phyloP scores from a whole-genome alignment of 805 yeast species.

The Wickerhamomyces tratensis region DNA sequence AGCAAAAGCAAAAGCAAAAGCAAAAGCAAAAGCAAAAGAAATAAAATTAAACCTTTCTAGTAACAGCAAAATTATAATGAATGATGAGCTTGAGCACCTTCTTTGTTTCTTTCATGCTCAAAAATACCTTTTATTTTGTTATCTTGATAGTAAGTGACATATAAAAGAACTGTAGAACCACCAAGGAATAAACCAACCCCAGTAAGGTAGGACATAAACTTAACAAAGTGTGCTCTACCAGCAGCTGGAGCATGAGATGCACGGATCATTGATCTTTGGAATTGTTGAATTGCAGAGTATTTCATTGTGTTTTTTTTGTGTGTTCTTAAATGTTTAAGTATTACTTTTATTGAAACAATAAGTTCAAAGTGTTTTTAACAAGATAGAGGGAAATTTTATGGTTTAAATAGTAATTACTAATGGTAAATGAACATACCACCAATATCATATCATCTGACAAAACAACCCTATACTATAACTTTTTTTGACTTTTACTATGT shows the following conservation, averaged over 20 bases:
- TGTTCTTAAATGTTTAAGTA: background rate
- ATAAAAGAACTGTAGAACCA: constrained; percentile 10
- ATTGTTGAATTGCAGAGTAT: constrained; percentile 6
- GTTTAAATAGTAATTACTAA: too few relatives aligned
- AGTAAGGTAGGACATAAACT: constrained; percentile 10
- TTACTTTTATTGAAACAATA: too few relatives aligned
- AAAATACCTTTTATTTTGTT: constrained; percentile 18
- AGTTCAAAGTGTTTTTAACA: too few relatives aligned
- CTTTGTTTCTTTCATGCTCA: constrained; percentile 4
- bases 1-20: too few relatives aligned
- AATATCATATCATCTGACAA: too few relatives aligned
- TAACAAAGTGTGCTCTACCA: constrained; percentile 1
- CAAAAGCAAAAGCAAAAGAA: too few relatives aligned
- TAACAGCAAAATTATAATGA: background rate
- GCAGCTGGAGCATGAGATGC: constrained; percentile 8
- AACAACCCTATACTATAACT: too few relatives aligned
- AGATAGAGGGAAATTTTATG: too few relatives aligned
- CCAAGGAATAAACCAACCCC: constrained; percentile 12
- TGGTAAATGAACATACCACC: too few relatives aligned
- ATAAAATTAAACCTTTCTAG: background rate
- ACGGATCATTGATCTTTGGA: constrained; percentile 13
- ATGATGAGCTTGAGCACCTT: constrained; percentile 4
- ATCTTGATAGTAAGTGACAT: constrained; percentile 14
- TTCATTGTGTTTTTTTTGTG: background rate
- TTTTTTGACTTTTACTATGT: too few relatives aligned